These are phyloP conservation scores for Boletus sp. DNA, from an alignment of 1,284 basidiomycete genomes.

Conservation along the genomic window DNA sequence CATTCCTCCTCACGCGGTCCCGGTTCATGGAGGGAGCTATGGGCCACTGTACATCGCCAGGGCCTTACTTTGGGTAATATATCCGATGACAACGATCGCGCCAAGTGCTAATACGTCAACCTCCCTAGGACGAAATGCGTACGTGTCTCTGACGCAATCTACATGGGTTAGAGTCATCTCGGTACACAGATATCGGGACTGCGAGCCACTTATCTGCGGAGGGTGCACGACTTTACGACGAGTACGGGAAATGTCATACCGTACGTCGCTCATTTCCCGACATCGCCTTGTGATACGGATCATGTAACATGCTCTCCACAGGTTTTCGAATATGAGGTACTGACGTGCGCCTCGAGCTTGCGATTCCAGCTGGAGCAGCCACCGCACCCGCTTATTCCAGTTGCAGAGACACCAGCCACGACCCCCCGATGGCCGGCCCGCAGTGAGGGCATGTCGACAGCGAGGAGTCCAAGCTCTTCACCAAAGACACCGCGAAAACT, in stretches of 20 bases:
- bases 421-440: conserved; percentile 1
- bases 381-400: not conserved
- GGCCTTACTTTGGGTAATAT: conserved; percentile 19
- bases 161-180: not conserved
- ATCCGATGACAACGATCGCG: not conserved
- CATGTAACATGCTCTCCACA: conserved; percentile 9
- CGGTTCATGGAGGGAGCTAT: conserved; percentile 9
- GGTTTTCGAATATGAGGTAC: conserved; percentile 33
- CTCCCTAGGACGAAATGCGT: conserved; percentile 29
- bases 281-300: not conserved
- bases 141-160: not conserved
- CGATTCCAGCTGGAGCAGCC: conserved; percentile 21
- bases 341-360: conserved; percentile 26
- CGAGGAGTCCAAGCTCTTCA: not conserved
- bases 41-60: conserved; percentile 29
- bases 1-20: conserved; percentile 30
- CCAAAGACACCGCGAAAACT: not conserved
- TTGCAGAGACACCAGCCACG: not conserved
- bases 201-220: conserved; percentile 18
- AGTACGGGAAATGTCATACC: conserved; percentile 13
- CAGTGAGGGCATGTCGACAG: not conserved
- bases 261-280: conserved; percentile 18
- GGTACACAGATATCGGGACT: conserved; percentile 24
- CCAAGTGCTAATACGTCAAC: conserved; percentile 12
- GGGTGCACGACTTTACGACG: conserved; percentile 23